Percentiles rank a stretch among this genome's conserved stretches.
phyloP scores from a whole-genome alignment of 2,329 filamentous ascomycete genomes.

The Monilinia laxa region DNA sequence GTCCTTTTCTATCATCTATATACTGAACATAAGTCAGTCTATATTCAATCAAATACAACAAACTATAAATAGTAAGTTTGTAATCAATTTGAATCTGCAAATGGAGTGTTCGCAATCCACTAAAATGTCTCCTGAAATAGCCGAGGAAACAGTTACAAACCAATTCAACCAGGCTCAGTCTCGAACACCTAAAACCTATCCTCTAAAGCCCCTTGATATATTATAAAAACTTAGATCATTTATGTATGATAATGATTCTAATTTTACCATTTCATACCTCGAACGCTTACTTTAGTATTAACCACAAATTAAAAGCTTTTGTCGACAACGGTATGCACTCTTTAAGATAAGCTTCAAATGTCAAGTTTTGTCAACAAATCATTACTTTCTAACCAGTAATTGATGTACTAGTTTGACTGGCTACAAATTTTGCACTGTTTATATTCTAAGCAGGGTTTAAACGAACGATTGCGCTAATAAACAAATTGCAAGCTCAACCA shows the following conservation, averaged over 20 bases:
- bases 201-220: background rate
- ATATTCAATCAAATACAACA: background rate
- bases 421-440: background rate
- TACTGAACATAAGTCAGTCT: background rate
- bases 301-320: too few species aligned
- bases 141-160: background rate
- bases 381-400: background rate
- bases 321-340: too few species aligned
- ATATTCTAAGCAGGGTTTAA: too few species aligned
- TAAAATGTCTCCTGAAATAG: background rate
- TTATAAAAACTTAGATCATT: background rate
- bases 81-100: background rate
- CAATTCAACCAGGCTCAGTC: background rate
- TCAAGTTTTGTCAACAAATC: background rate
- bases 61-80: background rate
- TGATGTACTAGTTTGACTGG: background rate
- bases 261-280: too few species aligned
- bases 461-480: background rate
- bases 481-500: background rate
- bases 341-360: background rate
- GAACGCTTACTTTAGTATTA: too few species aligned
- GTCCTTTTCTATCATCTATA: background rate
- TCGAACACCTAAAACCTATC: background rate
- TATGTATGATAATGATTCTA: background rate
- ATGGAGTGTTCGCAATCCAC: background rate